Percentiles rank a stretch among this genome's conserved stretches.
Conservation (phyloP, 192 early-diverging fungal genomes). For the Coemansia sp. region DNA sequence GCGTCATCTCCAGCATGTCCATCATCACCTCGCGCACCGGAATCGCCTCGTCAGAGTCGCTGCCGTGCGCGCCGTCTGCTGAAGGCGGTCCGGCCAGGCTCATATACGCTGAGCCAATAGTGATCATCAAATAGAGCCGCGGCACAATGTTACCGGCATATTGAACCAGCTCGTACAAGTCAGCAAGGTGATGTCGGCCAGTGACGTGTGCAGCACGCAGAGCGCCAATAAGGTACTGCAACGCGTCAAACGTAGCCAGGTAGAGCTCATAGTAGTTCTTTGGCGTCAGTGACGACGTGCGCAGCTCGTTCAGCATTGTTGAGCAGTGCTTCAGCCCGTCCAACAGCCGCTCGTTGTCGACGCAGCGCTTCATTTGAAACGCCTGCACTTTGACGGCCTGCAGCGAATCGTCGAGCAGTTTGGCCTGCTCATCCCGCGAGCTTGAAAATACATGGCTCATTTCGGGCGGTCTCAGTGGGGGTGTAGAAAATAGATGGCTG, state of each 20-base stretch:
- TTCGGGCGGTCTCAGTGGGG: neutral
- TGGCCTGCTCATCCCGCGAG: conserved; percentile 77
- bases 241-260: conserved; percentile 97
- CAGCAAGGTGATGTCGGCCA: conserved; percentile 79
- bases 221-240: conserved; percentile 88
- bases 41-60: conserved; percentile 60
- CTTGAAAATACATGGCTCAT: conserved; percentile 46
- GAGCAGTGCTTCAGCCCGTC: conserved; percentile 99
- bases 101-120: conserved; percentile 97
- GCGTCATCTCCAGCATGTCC: conserved; percentile 99
- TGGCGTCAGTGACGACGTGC: conserved; percentile 91
- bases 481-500: neutral
- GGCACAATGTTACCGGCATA: conserved; percentile 99
- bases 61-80: conserved; percentile 13
- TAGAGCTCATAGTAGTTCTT: conserved; percentile 99
- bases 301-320: conserved; percentile 94
- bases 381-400: conserved; percentile 91
- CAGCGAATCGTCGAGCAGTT: conserved; percentile 89
- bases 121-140: conserved; percentile 98
- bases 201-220: conserved; percentile 88
- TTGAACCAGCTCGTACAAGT: conserved; percentile 97
- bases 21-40: conserved; percentile 96
- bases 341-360: conserved; percentile 88
- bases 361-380: conserved; percentile 91
- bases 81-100: conserved; percentile 57